Percentiles rank a stretch among this genome's conserved stretches.
phyloP scores from a whole-genome alignment of 495 filamentous ascomycete species.

The Lasiosphaeria hispida region DNA sequence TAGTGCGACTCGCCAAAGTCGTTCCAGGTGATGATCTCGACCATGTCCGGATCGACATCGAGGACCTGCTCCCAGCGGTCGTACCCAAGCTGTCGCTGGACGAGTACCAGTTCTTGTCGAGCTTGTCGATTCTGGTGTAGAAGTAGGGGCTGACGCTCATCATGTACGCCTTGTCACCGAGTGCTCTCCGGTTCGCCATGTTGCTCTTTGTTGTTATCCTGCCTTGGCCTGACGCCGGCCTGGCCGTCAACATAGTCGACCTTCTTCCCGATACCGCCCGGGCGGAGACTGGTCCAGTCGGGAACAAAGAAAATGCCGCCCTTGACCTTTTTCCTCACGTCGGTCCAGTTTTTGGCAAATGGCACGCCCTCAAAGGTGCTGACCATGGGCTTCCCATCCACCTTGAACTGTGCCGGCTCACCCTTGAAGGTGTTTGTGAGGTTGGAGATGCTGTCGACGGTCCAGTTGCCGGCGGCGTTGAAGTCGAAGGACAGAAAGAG shows the following conservation, averaged over 20 bases:
- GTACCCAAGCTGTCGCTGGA: slow-evolving; percentile 62
- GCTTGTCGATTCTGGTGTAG: slow-evolving; percentile 41
- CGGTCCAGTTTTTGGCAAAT: slow-evolving; percentile 51
- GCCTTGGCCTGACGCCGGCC: slow-evolving; percentile 43
- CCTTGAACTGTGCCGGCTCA: slow-evolving; percentile 48
- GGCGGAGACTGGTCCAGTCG: slow-evolving; percentile 55
- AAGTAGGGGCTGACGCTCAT: slow-evolving; percentile 73
- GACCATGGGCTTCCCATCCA: slow-evolving; percentile 49
- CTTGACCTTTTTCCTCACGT: slow-evolving; percentile 43
- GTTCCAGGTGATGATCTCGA: slow-evolving; percentile 34
- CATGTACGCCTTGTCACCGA: slow-evolving; percentile 60
- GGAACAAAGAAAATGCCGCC: slow-evolving; percentile 56
- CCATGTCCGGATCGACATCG: slow-evolving; percentile 46
- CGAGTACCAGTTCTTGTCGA: slow-evolving; percentile 67
- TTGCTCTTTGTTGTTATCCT: neutral
- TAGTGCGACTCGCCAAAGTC: slow-evolving; percentile 48
- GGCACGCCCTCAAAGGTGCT: slow-evolving; percentile 60
- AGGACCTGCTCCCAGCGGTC: slow-evolving; percentile 63
- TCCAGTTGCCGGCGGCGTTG: slow-evolving; percentile 49
- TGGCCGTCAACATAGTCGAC: slow-evolving; percentile 49
- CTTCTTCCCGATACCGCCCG: slow-evolving; percentile 38
- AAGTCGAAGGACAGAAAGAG: slow-evolving; percentile 15
- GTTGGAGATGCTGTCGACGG: slow-evolving; percentile 45
- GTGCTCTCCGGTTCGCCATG: neutral
- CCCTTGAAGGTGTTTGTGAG: slow-evolving; percentile 53